These are phyloP conservation scores for Cydonia oblonga DNA, from an alignment of 331 rosid genomes.

Conservation along the genomic window DNA sequence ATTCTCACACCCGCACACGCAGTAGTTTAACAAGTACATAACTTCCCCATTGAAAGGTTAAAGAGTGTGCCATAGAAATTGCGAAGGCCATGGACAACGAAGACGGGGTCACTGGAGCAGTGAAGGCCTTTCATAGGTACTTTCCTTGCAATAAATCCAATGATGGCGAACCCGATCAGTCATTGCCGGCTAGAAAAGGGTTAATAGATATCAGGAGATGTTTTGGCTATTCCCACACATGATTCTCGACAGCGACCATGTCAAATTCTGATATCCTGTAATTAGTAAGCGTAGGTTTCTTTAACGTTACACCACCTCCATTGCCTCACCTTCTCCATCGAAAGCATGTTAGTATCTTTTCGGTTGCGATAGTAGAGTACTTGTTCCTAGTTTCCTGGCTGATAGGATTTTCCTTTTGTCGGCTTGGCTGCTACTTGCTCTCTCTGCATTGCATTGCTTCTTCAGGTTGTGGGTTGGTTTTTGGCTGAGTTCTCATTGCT, in stretches of 20 bases:
- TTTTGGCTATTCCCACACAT: slow-evolving; percentile 23
- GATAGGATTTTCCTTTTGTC: background rate
- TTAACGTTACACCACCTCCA: background rate
- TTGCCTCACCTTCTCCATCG: background rate
- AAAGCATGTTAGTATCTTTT: background rate
- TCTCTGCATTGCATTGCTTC: background rate
- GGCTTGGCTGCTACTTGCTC: background rate
- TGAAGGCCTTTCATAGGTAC: slow-evolving; percentile 69
- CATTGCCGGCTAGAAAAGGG: background rate
- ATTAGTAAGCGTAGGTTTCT: background rate
- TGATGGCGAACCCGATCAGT: background rate
- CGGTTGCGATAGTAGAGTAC: background rate
- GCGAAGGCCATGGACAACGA: slow-evolving; percentile 69
- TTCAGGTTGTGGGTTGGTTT: background rate
- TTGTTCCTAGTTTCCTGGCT: background rate
- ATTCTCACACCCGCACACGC: background rate
- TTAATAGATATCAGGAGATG: slow-evolving; percentile 27
- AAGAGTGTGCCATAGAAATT: slow-evolving; percentile 44
- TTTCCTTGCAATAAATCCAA: slow-evolving; percentile 14
- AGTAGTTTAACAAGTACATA: background rate
- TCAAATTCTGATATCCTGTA: background rate
- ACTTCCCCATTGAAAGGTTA: slow-evolving; percentile 33
- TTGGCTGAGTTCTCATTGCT: background rate
- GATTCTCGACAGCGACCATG: background rate
- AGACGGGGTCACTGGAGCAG: slow-evolving; percentile 76